A percentile compares a stretch with the other conserved stretches of the same genome.
These are phyloP conservation scores for Aulographum hederae DNA, from an alignment of 2,329 filamentous ascomycete species.

Conservation along the genomic window DNA sequence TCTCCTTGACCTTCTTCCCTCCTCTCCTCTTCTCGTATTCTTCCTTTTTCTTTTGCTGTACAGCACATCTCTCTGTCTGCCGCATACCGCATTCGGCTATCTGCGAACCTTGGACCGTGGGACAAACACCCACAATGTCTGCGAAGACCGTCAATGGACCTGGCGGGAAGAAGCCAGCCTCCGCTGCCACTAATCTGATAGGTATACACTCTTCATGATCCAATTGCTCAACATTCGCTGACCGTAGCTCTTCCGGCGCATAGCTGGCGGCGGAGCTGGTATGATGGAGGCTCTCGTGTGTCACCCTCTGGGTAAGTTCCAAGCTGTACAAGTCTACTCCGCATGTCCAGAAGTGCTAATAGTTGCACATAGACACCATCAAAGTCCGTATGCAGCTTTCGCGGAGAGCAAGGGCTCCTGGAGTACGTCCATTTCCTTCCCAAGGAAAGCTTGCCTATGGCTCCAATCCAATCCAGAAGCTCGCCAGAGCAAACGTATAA, in stretches of 20 bases:
- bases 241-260: slow-evolving; percentile 2
- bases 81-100: too few species aligned
- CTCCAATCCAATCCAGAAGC: too few species aligned
- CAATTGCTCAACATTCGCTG: not conserved
- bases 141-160: slow-evolving; percentile 3
- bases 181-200: slow-evolving; percentile 6
- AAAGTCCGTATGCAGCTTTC: slow-evolving; percentile 99
- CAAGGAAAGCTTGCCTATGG: too few species aligned
- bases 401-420: slow-evolving; percentile 61
- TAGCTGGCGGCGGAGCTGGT: slow-evolving; percentile 87
- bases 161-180: slow-evolving; percentile 6
- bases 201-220: slow-evolving; percentile 3
- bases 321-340: slow-evolving; percentile 3
- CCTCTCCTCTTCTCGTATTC: too few species aligned
- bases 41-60: too few species aligned
- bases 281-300: slow-evolving; percentile 99
- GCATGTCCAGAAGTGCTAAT: too few species aligned
- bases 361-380: slow-evolving; percentile 55
- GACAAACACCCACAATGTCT: slow-evolving; percentile 4
- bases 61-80: too few species aligned
- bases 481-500: too few species aligned
- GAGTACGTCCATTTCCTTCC: slow-evolving; percentile 33
- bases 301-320: slow-evolving; percentile 63
- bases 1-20: too few species aligned
- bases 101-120: too few species aligned